Base-by-base conservation (phyloP, 768 basidiomycete genomes). In the Trametes cingulata region DNA sequence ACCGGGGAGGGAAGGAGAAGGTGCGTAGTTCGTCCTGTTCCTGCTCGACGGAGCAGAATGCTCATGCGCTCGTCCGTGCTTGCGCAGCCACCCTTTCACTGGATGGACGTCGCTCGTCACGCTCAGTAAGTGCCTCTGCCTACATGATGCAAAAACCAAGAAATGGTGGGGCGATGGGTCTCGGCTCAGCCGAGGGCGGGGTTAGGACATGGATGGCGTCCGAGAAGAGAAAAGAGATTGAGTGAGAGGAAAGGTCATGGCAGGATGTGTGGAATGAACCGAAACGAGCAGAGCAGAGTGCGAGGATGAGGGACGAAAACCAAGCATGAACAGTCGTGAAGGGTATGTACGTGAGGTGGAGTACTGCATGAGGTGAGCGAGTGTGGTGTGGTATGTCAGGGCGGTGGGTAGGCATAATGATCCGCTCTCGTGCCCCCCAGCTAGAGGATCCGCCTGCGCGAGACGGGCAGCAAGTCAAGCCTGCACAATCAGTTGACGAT, bases 61-160 rank as follows among this genome's bases (percentile, higher is more conserved):
- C 63, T 53, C 12, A 46, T 47, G 57, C n/a, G n/a, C 45, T 43
- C 0, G 17, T 42, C 4, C 17, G 3, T 24, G n/a, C n/a, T n/a
- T n/a, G 24, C 54, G 41, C 47, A 95, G 95, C 68, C 93, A 96
- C 73, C 95, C 95, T 0, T 98, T 98, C 77, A 97, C 95, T 12
- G 95, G 95, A 10, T 97, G 95, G 95, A 95, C 95, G 25, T 93
- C 94, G 45, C 77, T 96, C 43, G 83, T 93, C 22, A 85, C 92
- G 33, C 75, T 96, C 67, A 94, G 94, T 96, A 73, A 80, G 93
- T 81, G n/a, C 24, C 33, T 15, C 10, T 13, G 41, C 19, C 41
- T 42, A 42, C 41, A 42, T 20, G 41, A 17, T 22, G 20, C 14
- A 13, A 35, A 20, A 37, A 37, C 15, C 13, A 46, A 46, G 19